phyloP scores from a whole-genome alignment of 1,139 yeast genomes.

The Meyerozyma smithsonii region DNA sequence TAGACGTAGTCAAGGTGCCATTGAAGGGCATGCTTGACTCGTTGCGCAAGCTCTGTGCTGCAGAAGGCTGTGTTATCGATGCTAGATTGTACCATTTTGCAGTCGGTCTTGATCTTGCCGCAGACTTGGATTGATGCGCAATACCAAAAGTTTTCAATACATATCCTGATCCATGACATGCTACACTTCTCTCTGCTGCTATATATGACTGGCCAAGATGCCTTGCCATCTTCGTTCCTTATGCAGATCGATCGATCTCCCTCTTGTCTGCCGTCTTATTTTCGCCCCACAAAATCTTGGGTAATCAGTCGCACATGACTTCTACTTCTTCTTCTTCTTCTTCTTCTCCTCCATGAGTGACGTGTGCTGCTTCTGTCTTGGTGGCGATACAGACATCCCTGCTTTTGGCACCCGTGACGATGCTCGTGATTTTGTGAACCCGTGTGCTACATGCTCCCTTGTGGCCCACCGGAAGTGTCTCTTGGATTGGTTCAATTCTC shows the following conservation, averaged over 20 bases:
- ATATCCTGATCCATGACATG: no score
- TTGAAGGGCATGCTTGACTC: slow-evolving; percentile 52
- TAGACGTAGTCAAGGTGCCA: slow-evolving; percentile 74
- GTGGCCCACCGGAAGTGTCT: slow-evolving; percentile 38
- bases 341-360: slow-evolving; percentile 7
- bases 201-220: no score
- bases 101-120: slow-evolving; percentile 47
- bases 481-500: slow-evolving; percentile 40
- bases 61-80: slow-evolving; percentile 72
- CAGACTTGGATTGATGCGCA: not conserved
- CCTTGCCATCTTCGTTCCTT: no score
- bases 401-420: slow-evolving; percentile 37
- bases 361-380: slow-evolving; percentile 40
- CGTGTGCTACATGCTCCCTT: slow-evolving; percentile 38
- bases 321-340: no score
- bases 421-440: slow-evolving; percentile 36
- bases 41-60: slow-evolving; percentile 42
- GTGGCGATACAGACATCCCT: slow-evolving; percentile 36
- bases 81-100: slow-evolving; percentile 86
- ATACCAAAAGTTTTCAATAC: not conserved
- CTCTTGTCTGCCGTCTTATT: no score
- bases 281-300: not conserved
- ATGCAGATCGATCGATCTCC: no score
- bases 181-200: no score
- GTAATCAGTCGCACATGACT: not conserved